Percentiles rank a stretch among this genome's conserved stretches.
Conservation (phyloP, 169 alveolate genomes). For the Fabrea salina region DNA sequence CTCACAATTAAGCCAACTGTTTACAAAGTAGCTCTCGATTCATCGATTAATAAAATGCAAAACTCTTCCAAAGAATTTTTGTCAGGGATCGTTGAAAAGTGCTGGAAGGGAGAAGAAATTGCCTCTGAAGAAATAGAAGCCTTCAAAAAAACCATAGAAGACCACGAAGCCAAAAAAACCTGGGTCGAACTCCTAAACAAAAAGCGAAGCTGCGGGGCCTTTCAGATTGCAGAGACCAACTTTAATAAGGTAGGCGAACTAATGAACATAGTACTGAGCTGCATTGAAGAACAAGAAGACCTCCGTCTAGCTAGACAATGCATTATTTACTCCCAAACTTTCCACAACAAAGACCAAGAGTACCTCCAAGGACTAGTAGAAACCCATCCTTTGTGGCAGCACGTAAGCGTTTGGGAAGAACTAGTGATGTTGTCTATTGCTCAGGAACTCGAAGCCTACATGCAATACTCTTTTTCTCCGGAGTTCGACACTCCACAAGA, state of each 20-base stretch:
- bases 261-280: neutral
- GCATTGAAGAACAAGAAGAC: neutral
- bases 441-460: too few relatives aligned
- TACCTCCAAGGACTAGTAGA: neutral
- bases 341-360: neutral
- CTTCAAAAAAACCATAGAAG: neutral
- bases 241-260: neutral
- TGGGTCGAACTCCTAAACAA: neutral
- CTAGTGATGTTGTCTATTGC: too few relatives aligned
- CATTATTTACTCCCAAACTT: conserved; percentile 3
- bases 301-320: neutral
- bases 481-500: too few relatives aligned
- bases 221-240: neutral
- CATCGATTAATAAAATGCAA: too few relatives aligned
- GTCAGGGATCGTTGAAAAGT: neutral
- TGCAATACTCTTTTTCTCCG: too few relatives aligned
- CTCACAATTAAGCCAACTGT: too few relatives aligned
- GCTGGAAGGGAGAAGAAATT: neutral
- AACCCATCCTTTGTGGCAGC: neutral
- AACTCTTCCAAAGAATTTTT: too few relatives aligned
- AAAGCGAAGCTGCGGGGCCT: neutral
- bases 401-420: neutral
- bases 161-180: neutral
- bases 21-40: too few relatives aligned
- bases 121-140: neutral